phyloP scores from a whole-genome alignment of 169 alveolate species.

The Plasmodium coatneyi region DNA sequence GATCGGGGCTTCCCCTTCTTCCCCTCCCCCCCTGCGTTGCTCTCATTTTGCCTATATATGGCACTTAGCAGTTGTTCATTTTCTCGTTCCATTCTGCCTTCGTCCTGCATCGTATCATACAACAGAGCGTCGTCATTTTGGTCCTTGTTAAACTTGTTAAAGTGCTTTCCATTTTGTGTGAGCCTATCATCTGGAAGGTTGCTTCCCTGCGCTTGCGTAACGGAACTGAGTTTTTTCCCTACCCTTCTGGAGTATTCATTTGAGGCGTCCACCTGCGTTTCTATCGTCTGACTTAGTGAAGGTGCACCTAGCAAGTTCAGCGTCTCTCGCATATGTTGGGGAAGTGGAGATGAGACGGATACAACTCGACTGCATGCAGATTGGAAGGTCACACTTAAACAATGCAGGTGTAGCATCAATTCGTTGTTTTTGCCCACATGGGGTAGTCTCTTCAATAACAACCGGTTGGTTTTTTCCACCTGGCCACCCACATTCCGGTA shows the following conservation, averaged over 20 bases:
- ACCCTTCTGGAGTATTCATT: neutral
- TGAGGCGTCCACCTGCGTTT: neutral
- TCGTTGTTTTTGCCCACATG: neutral
- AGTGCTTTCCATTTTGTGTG: neutral
- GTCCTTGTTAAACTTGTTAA: neutral
- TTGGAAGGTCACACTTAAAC: slow-evolving; percentile 46
- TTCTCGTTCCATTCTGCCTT: neutral
- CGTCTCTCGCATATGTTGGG: slow-evolving; percentile 39
- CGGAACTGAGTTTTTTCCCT: neutral
- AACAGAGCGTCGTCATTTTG: neutral
- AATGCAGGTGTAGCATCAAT: slow-evolving; percentile 28
- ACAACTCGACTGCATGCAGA: slow-evolving; percentile 25
- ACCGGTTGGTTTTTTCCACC: neutral
- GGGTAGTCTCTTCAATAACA: slow-evolving; percentile 6
- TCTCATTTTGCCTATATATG: slow-evolving; percentile 25
- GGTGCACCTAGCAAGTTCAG: slow-evolving; percentile 41
- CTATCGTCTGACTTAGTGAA: neutral
- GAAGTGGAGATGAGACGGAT: neutral
- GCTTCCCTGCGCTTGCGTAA: neutral
- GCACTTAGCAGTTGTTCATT: slow-evolving; percentile 22
- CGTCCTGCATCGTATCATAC: slow-evolving; percentile 14
- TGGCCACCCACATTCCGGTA: neutral
- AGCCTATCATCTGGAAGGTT: neutral
- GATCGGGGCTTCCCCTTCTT: neutral
- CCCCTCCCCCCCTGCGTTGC: neutral